A percentile compares a stretch with the other conserved stretches of the same genome.
phyloP scores from a whole-genome alignment of 2,329 filamentous ascomycete genomes.

The Stagonosporopsis vannaccii region DNA sequence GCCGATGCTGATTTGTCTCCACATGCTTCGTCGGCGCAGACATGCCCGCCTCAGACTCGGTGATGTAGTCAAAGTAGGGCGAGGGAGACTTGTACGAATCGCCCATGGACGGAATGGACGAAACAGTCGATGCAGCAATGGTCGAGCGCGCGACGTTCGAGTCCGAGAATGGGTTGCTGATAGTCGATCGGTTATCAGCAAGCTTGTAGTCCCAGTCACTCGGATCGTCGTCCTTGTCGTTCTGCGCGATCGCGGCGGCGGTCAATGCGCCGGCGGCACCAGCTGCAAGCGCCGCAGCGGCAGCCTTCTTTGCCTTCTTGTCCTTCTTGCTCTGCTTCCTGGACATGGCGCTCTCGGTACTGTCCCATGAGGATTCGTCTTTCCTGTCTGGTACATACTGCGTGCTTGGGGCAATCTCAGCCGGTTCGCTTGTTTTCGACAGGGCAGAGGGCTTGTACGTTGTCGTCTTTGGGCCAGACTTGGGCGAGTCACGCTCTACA shows the following conservation, averaged over 20 bases:
- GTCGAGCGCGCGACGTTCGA: slow-evolving; percentile 32
- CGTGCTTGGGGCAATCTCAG: slow-evolving; percentile 38
- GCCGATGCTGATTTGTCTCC: slow-evolving; percentile 48
- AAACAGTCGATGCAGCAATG: slow-evolving; percentile 28
- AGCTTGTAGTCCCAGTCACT: slow-evolving; percentile 22
- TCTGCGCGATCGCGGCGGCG: slow-evolving; percentile 30
- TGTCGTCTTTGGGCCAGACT: slow-evolving; percentile 37
- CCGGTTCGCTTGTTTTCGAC: slow-evolving; percentile 20
- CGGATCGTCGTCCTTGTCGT: slow-evolving; percentile 25
- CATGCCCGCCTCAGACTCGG: slow-evolving; percentile 48
- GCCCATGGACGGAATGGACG: slow-evolving; percentile 31
- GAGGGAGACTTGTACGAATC: slow-evolving; percentile 41
- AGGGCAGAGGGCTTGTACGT: slow-evolving; percentile 39
- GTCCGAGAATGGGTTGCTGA: slow-evolving; percentile 42
- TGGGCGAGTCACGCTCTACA: slow-evolving; percentile 47
- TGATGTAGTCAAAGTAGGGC: slow-evolving; percentile 53
- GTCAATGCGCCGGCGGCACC: slow-evolving; percentile 22
- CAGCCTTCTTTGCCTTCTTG: slow-evolving; percentile 38
- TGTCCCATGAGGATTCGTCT: slow-evolving; percentile 33
- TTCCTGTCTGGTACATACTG: slow-evolving; percentile 40
- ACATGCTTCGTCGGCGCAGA: slow-evolving; percentile 28
- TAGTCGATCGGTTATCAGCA: slow-evolving; percentile 27
- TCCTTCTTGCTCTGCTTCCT: slow-evolving; percentile 45
- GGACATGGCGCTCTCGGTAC: slow-evolving; percentile 29
- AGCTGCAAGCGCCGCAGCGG: slow-evolving; percentile 27